Evolutionary conservation across 2,329 filamentous ascomycete genomes (phyloP).

Genomic region (Nigrospora sphaerica): DNA sequence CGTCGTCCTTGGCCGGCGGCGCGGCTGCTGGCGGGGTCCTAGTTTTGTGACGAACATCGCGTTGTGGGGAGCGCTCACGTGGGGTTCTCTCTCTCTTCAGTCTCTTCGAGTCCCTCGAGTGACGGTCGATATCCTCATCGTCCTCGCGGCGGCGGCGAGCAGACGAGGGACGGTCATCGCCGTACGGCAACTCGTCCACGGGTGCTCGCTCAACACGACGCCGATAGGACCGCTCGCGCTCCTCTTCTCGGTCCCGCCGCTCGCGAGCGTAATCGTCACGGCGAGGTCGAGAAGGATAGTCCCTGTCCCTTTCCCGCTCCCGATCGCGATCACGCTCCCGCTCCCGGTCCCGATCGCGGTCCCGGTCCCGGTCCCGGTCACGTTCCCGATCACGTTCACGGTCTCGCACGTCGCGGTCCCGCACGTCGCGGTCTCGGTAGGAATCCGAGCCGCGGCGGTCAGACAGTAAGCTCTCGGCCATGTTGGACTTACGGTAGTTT

Average conservation of each 20-base stretch:
- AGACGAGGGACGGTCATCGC: constrained; percentile 60
- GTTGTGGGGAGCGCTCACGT: constrained; percentile 55
- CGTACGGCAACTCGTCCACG: constrained; percentile 86
- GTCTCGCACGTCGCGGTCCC: constrained; percentile 29
- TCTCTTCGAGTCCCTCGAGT: constrained; percentile 63
- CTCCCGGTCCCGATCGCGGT: constrained; percentile 23
- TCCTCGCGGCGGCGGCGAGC: constrained; percentile 74
- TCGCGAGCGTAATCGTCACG: constrained; percentile 78
- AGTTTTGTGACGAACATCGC: constrained; percentile 48
- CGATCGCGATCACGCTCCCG: constrained; percentile 28
- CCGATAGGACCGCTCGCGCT: constrained; percentile 81
- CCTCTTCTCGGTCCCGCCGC: constrained; percentile 79
- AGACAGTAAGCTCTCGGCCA: constrained; percentile 56
- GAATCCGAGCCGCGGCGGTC: constrained; percentile 43
- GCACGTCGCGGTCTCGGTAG: constrained; percentile 33
- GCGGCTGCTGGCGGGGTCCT: constrained; percentile 43
- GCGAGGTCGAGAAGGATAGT: constrained; percentile 44
- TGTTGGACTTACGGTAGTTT: constrained; percentile 76
- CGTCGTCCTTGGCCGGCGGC: constrained; percentile 41
- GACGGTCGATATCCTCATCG: constrained; percentile 61
- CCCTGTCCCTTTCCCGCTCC: constrained; percentile 28
- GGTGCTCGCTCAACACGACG: constrained; percentile 63
- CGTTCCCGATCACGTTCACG: constrained; percentile 29
- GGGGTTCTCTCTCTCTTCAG: constrained; percentile 49
- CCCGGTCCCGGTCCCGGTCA: constrained; percentile 35